Base-by-base conservation (phyloP, 2,329 filamentous ascomycete genomes). In the Juglanconis juglandina region DNA sequence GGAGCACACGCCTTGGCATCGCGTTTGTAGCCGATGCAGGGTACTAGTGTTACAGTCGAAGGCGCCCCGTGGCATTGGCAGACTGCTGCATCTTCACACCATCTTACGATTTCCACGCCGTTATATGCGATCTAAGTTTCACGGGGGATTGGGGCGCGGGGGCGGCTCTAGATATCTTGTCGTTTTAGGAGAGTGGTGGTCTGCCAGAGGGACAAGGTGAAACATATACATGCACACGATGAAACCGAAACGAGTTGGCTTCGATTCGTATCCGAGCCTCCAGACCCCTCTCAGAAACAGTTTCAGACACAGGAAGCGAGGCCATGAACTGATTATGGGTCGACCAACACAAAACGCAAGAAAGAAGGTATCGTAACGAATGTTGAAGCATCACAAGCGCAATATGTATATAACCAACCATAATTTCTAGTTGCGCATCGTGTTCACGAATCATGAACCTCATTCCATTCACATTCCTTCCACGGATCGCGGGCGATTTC, bases 211-310 rank as follows among this genome's bases (percentile, higher is more conserved):
- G 33, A 13, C 5, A 13, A 47, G 14, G 30, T 55, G 57, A 59
- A 59, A 59, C 57, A 55, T 56, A 46, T 44, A 46, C 46, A 42
- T 41, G 17, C 5, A 2, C 34, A 47, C 35, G 50, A 33, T 55
- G 57, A 59, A 55, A 59, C 57, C 46, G 51, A 50, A 30, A 59
- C 54, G 57, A 44, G 42, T 55, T 55, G 42, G 49, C 47, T 55
- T 55, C 50, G 57, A 44, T 55, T 55, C 51, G 55, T 55, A 49
- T 3, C 4, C 57, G 49, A 24, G 35, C 50, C 49, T 42, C n/a
- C 35, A 35, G 44, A n/a, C 34, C 51, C 51, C 32, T 48, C 34
- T 55, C 41, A 46, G 57, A 59, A 59, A 54, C 57, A 47, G 41
- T 32, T 35, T 55, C 50, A 30, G 57, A 59, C 56, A 59, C 44